Evolutionary conservation across 768 basidiomycete species (phyloP), one percentile per base, ranked within the genome.

Genomic region (Hygrophoropsis aurantiaca): DNA sequence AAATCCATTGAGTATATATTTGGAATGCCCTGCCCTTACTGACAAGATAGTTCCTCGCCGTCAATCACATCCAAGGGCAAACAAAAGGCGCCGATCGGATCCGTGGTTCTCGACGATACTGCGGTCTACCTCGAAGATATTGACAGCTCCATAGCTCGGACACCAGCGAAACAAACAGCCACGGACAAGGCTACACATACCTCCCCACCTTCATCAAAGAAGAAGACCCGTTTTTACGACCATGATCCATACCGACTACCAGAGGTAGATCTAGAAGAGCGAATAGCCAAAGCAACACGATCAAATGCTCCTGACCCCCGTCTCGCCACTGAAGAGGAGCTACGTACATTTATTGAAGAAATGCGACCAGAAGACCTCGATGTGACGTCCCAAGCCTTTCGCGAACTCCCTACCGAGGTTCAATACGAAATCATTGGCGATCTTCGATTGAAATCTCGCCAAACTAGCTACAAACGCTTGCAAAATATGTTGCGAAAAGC

Each of bases 341-440:
- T 98, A 3, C 85, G 85, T 16, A 69, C 80, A 1, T 98, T 98
- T 68, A 97, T 98, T 53, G 94, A 97, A 49, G 90, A 94, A 37
- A 94, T 97, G 85, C 82, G 86, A 2, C 94, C 94, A 0, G 93
- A 94, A 58, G 94, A 98, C 59, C 90, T 98, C 57, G 95, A 98
- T 60, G 80, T 97, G 46, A 78, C 84, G 15, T 94, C 94, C 2
- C 79, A 90, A 4, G 90, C 85, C 16, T 99, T 99, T 63, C 81
- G 85, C 19, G 89, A 91, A 52, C 80, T 98, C 3, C 94, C 97
- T 2, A 95, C 92, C 0, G 94, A 98, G 64, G 83, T 97, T 18
- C 93, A 99, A 58, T 99, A 98, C 67, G 97, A 99, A 70, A 95
- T 99, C 54, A 85, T 98, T 26, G 94, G 95, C 44, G 97, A 99